These are phyloP conservation scores for Candida dajiaensis DNA, from an alignment of 805 yeast genomes.

Conservation along the genomic window DNA sequence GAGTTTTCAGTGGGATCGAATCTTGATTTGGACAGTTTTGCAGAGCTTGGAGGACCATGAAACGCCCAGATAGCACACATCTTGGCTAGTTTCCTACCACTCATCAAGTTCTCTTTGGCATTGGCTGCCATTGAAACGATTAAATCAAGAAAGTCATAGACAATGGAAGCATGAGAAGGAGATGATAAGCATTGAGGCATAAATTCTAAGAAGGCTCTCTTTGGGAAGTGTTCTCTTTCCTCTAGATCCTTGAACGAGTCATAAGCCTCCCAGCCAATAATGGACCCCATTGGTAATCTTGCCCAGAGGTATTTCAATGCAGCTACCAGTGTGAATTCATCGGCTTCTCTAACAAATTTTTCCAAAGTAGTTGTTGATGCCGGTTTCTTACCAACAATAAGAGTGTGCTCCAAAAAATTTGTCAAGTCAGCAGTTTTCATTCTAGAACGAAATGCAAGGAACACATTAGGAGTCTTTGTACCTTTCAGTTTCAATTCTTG, in stretches of 20 bases:
- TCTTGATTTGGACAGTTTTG: conserved; percentile 21
- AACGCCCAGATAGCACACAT: conserved; percentile 92
- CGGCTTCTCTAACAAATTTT: conserved; percentile 43
- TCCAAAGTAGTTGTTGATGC: conserved; percentile 39
- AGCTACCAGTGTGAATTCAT: conserved; percentile 66
- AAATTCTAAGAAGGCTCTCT: conserved; percentile 66
- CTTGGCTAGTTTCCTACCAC: conserved; percentile 74
- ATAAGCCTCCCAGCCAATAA: conserved; percentile 85
- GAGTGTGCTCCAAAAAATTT: conserved; percentile 47
- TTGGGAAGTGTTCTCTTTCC: conserved; percentile 58
- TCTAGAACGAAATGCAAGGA: conserved; percentile 74
- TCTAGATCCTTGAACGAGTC: conserved; percentile 62
- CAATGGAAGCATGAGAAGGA: conserved; percentile 85
- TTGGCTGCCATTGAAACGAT: conserved; percentile 73
- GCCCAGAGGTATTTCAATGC: conserved; percentile 84
- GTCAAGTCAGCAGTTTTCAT: conserved; percentile 56
- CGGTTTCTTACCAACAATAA: conserved; percentile 49
- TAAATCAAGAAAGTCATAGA: conserved; percentile 80
- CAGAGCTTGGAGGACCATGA: conserved; percentile 31
- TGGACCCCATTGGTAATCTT: conserved; percentile 69
- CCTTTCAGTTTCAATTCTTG: conserved; percentile 67
- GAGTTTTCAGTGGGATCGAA: conserved; percentile 24
- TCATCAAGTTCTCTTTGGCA: conserved; percentile 69
- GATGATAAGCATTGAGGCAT: conserved; percentile 83
- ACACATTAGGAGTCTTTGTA: conserved; percentile 62